Evolutionary conservation across 192 early-diverging fungal species (phyloP).

Genomic region (Borealophlyctis nickersoniae): DNA sequence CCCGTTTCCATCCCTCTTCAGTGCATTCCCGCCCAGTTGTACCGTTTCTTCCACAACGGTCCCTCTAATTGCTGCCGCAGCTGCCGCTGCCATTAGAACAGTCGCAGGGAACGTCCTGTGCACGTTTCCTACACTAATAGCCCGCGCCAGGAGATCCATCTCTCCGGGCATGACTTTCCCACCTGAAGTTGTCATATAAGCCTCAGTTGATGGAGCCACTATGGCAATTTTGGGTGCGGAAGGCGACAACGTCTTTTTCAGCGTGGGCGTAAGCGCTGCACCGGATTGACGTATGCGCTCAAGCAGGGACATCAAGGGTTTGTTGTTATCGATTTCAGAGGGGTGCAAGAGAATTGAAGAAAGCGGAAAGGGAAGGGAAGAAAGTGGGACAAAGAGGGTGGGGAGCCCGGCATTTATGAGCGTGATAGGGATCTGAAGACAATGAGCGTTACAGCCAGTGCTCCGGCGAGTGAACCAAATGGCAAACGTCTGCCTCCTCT

Average conservation of each 20-base stretch:
- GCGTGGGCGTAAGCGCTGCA: too few species aligned
- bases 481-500: too few species aligned
- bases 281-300: too few species aligned
- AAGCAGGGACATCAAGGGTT: too few species aligned
- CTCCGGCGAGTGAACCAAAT: too few species aligned
- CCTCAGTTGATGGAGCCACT: not conserved
- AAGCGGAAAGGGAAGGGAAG: slow-evolving; percentile 4
- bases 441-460: too few species aligned
- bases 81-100: slow-evolving; percentile 3
- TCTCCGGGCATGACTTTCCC: not conserved
- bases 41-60: not conserved
- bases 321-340: too few species aligned
- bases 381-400: not conserved
- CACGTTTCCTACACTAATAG: slow-evolving; percentile 8
- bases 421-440: too few species aligned
- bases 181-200: slow-evolving; percentile 1
- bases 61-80: not conserved
- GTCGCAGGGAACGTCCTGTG: slow-evolving; percentile 7
- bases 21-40: too few species aligned
- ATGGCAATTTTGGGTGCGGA: slow-evolving; percentile 6
- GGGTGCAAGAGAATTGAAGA: too few species aligned
- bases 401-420: slow-evolving; percentile 4
- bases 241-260: too few species aligned
- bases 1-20: too few species aligned
- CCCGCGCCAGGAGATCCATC: slow-evolving; percentile 6